phyloP scores from a whole-genome alignment of 495 filamentous ascomycete genomes.

The Lophium mytilinum region DNA sequence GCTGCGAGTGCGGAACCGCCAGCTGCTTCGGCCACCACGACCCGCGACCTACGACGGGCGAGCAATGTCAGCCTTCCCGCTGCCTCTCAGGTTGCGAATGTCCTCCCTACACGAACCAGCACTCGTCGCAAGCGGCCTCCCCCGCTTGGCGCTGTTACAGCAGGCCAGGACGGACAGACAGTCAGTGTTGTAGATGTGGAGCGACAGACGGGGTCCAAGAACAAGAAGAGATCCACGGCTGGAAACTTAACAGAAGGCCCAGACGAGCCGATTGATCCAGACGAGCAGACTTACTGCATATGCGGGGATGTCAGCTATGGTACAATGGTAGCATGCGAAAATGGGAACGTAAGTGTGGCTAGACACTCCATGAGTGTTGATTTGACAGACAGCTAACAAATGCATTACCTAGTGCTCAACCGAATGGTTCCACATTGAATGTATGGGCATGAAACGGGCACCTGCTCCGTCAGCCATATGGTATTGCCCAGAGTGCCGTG shows the following conservation, averaged over 20 bases:
- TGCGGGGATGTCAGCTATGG: slow-evolving; percentile 90
- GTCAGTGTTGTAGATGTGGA: slow-evolving; percentile 65
- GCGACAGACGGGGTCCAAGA: slow-evolving; percentile 69
- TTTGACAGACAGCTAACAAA: slow-evolving; percentile 16
- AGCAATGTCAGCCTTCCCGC: slow-evolving; percentile 27
- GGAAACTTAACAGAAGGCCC: slow-evolving; percentile 29
- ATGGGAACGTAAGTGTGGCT: slow-evolving; percentile 61
- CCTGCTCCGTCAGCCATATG: slow-evolving; percentile 77
- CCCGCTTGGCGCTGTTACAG: slow-evolving; percentile 30
- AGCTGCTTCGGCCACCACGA: slow-evolving; percentile 8
- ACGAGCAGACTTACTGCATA: slow-evolving; percentile 83
- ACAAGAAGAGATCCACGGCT: slow-evolving; percentile 41
- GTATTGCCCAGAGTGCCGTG: slow-evolving; percentile 86
- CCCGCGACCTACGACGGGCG: slow-evolving; percentile 29
- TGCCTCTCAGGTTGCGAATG: not conserved
- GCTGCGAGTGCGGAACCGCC: slow-evolving; percentile 35
- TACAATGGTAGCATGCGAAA: slow-evolving; percentile 93
- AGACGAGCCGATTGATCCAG: slow-evolving; percentile 73
- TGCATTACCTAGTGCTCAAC: slow-evolving; percentile 39
- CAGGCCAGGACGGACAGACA: slow-evolving; percentile 62
- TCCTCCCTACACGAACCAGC: slow-evolving; percentile 16
- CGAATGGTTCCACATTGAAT: slow-evolving; percentile 94
- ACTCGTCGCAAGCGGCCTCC: slow-evolving; percentile 19
- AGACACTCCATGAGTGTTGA: not conserved
- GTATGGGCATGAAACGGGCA: slow-evolving; percentile 68